These are phyloP conservation scores for Globisporangium nodosum DNA, from an alignment of 352 stramenopile genomes.

Conservation along the genomic window DNA sequence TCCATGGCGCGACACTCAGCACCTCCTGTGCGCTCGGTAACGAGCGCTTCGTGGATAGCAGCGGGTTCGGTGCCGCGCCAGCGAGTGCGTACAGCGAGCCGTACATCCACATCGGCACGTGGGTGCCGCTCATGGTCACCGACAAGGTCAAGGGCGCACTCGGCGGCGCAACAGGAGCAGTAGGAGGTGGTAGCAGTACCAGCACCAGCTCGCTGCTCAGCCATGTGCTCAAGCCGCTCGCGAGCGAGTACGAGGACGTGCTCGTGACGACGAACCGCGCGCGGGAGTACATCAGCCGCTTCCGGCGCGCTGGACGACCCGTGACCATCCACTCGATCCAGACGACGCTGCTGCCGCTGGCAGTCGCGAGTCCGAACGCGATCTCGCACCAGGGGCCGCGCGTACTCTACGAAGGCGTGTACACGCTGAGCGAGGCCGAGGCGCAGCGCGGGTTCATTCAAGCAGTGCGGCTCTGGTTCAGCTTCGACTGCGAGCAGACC, in stretches of 20 bases:
- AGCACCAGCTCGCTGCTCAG: conserved; percentile 3
- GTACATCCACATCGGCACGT: conserved; percentile 76
- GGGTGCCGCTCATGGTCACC: conserved; percentile 55
- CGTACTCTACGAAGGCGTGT: conserved; percentile 62
- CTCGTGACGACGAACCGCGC: conserved; percentile 58
- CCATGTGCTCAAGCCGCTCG: conserved; percentile 25
- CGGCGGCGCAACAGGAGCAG: conserved; percentile 4
- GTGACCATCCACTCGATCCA: conserved; percentile 72
- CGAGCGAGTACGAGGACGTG: conserved; percentile 57
- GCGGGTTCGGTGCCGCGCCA: not conserved
- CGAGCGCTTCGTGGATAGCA: conserved; percentile 6
- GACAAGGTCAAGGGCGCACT: conserved; percentile 19
- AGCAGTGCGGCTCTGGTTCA: conserved; percentile 71
- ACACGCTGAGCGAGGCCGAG: conserved; percentile 43
- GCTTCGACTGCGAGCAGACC: conserved; percentile 74
- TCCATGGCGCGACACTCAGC: not conserved
- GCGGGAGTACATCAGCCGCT: conserved; percentile 60
- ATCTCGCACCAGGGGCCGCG: conserved; percentile 55
- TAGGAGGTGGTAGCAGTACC: not conserved
- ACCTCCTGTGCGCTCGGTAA: conserved; percentile 32
- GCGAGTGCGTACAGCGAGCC: conserved; percentile 41
- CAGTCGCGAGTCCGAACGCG: conserved; percentile 51
- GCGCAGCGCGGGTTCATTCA: conserved; percentile 57
- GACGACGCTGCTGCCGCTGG: conserved; percentile 49
- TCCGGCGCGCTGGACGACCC: conserved; percentile 40